Base-by-base conservation (phyloP, 352 stramenopile species). In the Globisporangium recalcitrans region DNA sequence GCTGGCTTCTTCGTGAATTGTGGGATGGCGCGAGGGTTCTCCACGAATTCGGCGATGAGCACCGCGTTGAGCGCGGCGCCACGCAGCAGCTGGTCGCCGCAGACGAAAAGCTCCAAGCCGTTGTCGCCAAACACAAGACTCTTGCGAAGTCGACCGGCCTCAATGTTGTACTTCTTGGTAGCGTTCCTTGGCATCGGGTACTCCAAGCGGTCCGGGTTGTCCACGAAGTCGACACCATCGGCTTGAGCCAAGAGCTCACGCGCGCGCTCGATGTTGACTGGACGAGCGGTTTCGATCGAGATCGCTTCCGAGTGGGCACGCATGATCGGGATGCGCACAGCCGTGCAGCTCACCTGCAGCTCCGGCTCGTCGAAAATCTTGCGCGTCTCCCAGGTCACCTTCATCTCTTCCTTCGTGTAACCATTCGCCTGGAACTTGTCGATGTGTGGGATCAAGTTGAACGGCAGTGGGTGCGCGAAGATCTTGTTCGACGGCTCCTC, bases 391-490 rank as follows among this genome's bases (percentile, higher is more conserved):
- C 97, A 99, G 57, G 95, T 97, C 36, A 99, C 96, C 73, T 99
- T 99, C 96, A 99, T 99, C 83, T 99, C 97, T 73, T 99, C 97
- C 82, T 99, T 99, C 36, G 96, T 99, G 81, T 98, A 99, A 61
- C 95, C 91, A 72, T 99, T 99, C 10, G 96, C 86, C 78, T 99
- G 96, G 72, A 99, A 99, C 72, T 98, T 98, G 77, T 99, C 97
- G 75, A 99, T 99, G 74, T 99, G 97, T 44, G 97, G 97, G 73
- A 99, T 99, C 22, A 99, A 87, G 80, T 99, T 99, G 78, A 99
- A 99, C 16, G 96, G 92, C 55, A 99, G 73, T 52, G 96, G 95
- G 80, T 99, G 95, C 36, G 95, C 92, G 78, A 99, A 99, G 9
- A 98, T 82, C 68, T 97, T 96, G 74, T 98, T 88, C 38, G 81